Base-by-base conservation (phyloP, 495 filamentous ascomycete genomes). In the Xylaria bambusicola region DNA sequence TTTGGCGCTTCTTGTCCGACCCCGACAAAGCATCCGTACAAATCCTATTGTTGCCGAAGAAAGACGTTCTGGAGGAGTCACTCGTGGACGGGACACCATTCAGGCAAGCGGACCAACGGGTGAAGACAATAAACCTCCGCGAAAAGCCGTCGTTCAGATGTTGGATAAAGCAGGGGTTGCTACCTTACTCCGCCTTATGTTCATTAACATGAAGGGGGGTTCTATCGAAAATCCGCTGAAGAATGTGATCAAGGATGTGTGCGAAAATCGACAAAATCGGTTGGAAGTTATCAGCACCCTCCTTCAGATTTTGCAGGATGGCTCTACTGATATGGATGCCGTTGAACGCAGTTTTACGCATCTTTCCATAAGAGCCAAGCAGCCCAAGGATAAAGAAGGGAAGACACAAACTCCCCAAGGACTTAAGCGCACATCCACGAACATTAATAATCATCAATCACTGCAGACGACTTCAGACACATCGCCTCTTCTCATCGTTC, bases 321-420 rank as follows among this genome's bases (percentile, higher is more conserved):
- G 94, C 50, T 97, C 90, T 71, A 83, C 85, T 15, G 95, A 99
- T 75, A 87, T 95, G 71, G 86, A 87, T 56, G 93, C 94, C 6
- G 92, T 99, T 29, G 94, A 99, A 72, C 84, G 92, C 60, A 97
- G 91, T 74, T 99, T 98, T 70, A 84, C 89, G 51, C 92, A 97
- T 56, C 81, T 99, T 2, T 96, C 94, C 9, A 78, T 97, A 38
- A 88, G 91, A 58, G 94, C 94, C 23, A 97, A 91, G 76, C 88
- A 94, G 66, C 81, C 88, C 17, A 80, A 82, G 45, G 82, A 83
- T 15, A 73, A 77, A 54, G 75, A 81, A 26, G 35, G 44, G 18
- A 71, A 78, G 18, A 84, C 83, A 56, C 96, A 96, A 78, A 93
- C 92, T 2, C 92, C 92, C 6, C 87, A 89, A 61, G 77, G 73